Evolutionary conservation across 140 eudicot genomes (phyloP), one percentile per base, ranked within the genome.

Genomic region (Oenanthe javanica): DNA sequence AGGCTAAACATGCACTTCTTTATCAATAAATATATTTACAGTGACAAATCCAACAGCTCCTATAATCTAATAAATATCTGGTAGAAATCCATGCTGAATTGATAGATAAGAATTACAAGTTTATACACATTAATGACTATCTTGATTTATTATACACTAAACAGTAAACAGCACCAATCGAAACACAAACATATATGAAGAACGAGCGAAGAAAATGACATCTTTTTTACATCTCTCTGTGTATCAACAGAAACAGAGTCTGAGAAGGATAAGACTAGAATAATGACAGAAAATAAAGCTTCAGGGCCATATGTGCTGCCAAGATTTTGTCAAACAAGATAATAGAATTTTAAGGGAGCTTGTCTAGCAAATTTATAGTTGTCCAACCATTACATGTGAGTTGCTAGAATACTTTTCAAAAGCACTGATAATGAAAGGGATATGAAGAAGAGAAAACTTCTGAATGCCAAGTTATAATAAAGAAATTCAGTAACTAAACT

Each of bases 51-150:
- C 25, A 78, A 73, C 46, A 78, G 57, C 78, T 50, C 54, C 54
- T 50, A 50, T 50, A 50, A 50, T 79, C 79, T 81, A 71, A 31
- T 57, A 52, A 70, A 16, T 83, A 43, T 52, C 42, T 78, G 61
- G 82, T 31, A 78, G 73, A 42, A 83, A 6, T 71, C 38, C 63
- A 78, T 69, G 45, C 23, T 12, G 57, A 16, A 21, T 16, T 31
- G 19, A 42, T 66, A 45, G 36, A 16, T 52, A 52, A 52, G 21
- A 52, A 52, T 31, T 7, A 31, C 31, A 31, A 31, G 31, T 31
- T 31, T 31, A 31, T 31, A 31, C 31, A 31, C 31, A 31, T 31
- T 31, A 31, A 31, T 31, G 43, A 66, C 12, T 23, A 48, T 75
- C 45, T 48, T 25, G 14, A 47, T 45, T 75, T 15, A 12, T 75